A percentile compares a stretch with the other conserved stretches of the same genome.
Evolutionary conservation across 768 basidiomycete genomes (phyloP).

Genomic region (Agrocybe pediades): DNA sequence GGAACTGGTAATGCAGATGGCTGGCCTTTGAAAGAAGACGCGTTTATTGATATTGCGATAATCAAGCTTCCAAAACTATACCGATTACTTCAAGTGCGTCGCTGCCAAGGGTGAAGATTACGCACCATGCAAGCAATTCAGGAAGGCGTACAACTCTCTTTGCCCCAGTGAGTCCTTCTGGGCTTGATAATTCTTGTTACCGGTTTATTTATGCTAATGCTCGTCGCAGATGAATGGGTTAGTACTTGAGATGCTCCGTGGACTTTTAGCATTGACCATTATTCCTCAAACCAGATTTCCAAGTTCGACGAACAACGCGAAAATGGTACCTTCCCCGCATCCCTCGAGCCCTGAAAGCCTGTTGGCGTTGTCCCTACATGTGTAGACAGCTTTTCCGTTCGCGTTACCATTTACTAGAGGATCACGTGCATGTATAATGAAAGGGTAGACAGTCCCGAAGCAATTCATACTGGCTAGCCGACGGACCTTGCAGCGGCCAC

Average conservation of each 20-base stretch:
- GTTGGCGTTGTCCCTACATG: slow-evolving; percentile 1
- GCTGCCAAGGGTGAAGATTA: slow-evolving; percentile 97
- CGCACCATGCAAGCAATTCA: slow-evolving; percentile 99
- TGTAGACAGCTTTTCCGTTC: background rate
- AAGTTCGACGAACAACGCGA: slow-evolving; percentile 98
- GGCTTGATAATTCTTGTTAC: background rate
- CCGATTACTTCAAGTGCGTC: slow-evolving; percentile 98
- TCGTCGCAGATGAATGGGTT: slow-evolving; percentile 90
- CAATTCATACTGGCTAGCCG: background rate
- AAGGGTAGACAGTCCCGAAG: background rate
- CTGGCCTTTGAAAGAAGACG: background rate
- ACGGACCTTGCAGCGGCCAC: slow-evolving; percentile 12
- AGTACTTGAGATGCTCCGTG: slow-evolving; percentile 14
- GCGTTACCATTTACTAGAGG: background rate
- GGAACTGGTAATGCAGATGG: slow-evolving; percentile 77
- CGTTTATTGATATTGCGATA: slow-evolving; percentile 3
- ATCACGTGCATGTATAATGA: background rate
- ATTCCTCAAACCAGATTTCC: slow-evolving; percentile 51
- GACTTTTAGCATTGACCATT: slow-evolving; percentile 11
- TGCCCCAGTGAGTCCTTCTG: slow-evolving; percentile 84
- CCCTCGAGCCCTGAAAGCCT: slow-evolving; percentile 60
- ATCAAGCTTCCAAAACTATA: slow-evolving; percentile 91
- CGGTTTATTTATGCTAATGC: background rate
- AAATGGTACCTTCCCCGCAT: slow-evolving; percentile 88
- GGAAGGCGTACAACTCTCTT: slow-evolving; percentile 91